Base-by-base conservation (phyloP, 2,329 filamentous ascomycete species). In the Ramularia collo-cygni region DNA sequence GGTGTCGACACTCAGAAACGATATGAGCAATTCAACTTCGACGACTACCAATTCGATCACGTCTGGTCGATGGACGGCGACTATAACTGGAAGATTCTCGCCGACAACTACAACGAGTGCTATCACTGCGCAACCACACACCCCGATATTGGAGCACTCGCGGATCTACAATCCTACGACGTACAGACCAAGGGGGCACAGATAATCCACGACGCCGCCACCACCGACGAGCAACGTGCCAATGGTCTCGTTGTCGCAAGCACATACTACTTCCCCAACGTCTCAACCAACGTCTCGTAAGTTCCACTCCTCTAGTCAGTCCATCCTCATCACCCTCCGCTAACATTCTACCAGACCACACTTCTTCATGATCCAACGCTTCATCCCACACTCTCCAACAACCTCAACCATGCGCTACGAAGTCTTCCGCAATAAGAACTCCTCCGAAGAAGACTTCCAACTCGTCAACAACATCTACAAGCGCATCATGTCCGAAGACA, bases 71-170 rank as follows among this genome's bases (percentile, higher is more conserved):
- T 76, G 68, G 68, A 75, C 35, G 70, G 70, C 0, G 66, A 70
- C 21, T 75, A 71, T 55, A 78, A 78, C 62, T 79, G 75, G 75
- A 79, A 79, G 62, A 70, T 73, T 16, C 57, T 77, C 21, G 70
- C 71, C 10, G 77, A 81, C 54, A 79, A 81, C 63, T 81, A 78
- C 65, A 81, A 81, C 55, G 76, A 77, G 55, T 81, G 76, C 55
- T 81, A 81, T 51, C 76, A 80, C 63, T 79, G 75, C 63, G 69
- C 71, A 36, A 73, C 71, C 1, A 71, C 75, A 2, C 76, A 79
- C 49, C 75, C 77, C 2, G 73, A 76, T 42, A 72, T 79, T 21
- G 66, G 72, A 4, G 64, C 66, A 29, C 65, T 79, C n/a, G 69
- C 75, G 31, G 72, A 79, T 43, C 67, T 79, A 28, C 67, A 70